These are phyloP conservation scores for Nakazawaea holstii DNA, from an alignment of 805 yeast species.

Conservation along the genomic window DNA sequence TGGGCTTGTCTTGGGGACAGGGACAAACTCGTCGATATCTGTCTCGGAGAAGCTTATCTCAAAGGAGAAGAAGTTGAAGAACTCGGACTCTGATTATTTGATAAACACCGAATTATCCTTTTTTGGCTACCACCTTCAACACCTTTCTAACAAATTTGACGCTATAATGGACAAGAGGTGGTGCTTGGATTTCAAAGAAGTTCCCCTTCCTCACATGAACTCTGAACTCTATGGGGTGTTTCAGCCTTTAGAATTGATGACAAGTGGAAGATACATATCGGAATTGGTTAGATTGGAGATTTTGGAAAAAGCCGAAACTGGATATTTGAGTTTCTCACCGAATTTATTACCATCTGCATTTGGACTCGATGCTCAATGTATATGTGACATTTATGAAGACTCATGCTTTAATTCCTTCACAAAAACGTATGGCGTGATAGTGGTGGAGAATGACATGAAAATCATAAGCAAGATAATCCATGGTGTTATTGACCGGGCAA, in stretches of 20 bases:
- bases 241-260: constrained; percentile 53
- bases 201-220: constrained; percentile 23
- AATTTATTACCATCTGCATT: constrained; percentile 14
- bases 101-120: constrained; percentile 52
- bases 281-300: constrained; percentile 44
- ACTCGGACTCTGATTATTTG: constrained; percentile 18
- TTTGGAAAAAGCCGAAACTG: constrained; percentile 18
- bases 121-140: constrained; percentile 38
- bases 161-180: constrained; percentile 30
- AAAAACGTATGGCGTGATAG: constrained; percentile 3
- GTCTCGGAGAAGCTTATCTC: constrained; percentile 20
- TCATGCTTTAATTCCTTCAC: constrained; percentile 20
- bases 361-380: constrained; percentile 35
- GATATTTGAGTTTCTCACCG: constrained; percentile 3
- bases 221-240: constrained; percentile 26
- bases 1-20: constrained; percentile 67
- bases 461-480: constrained; percentile 22
- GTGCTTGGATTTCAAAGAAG: constrained; percentile 10
- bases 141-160: constrained; percentile 34
- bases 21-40: constrained; percentile 50
- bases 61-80: constrained; percentile 12
- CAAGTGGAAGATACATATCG: constrained; percentile 52
- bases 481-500: constrained; percentile 37
- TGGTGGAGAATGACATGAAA: constrained; percentile 8
- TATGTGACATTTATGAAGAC: constrained; percentile 34